Conservation (phyloP, 169 alveolate species). For the Eimeria maxima region DNA sequence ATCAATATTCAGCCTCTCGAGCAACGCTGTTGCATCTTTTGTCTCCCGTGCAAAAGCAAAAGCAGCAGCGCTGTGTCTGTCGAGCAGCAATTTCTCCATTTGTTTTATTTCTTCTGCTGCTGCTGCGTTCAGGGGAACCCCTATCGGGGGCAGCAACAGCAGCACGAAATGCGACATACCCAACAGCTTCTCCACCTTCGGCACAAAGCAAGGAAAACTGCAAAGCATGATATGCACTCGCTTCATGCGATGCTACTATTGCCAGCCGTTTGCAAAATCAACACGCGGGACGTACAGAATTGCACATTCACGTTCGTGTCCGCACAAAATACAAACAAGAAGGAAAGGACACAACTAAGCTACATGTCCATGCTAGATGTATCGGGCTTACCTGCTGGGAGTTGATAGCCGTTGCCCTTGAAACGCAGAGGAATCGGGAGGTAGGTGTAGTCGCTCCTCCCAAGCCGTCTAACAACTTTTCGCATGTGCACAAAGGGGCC, state of each 20-base stretch:
- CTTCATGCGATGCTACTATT: background rate
- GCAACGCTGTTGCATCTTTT: background rate
- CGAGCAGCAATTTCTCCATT: slow-evolving; percentile 49
- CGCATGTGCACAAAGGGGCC: slow-evolving; percentile 57
- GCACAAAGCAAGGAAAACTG: background rate
- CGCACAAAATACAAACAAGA: background rate
- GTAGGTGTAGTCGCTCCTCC: background rate
- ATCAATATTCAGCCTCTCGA: slow-evolving; percentile 5
- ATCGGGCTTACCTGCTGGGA: background rate
- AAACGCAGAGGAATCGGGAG: slow-evolving; percentile 31
- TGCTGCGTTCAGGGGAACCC: slow-evolving; percentile 20
- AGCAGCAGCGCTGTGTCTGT: slow-evolving; percentile 54
- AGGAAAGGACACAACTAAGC: background rate
- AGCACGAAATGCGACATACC: slow-evolving; percentile 29
- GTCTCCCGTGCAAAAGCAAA: slow-evolving; percentile 47
- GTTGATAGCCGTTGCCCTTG: slow-evolving; percentile 31
- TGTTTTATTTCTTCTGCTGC: background rate
- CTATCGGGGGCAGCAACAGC: slow-evolving; percentile 64
- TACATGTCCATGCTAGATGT: background rate
- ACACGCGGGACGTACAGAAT: background rate
- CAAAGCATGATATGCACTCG: background rate
- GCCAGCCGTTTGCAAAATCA: background rate
- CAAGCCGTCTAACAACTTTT: background rate
- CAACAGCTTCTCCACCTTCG: slow-evolving; percentile 31
- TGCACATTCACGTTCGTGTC: background rate